Percentiles rank a stretch among this genome's conserved stretches.
phyloP scores from a whole-genome alignment of 2,329 filamentous ascomycete species.

The Trichoderma polysporum region DNA sequence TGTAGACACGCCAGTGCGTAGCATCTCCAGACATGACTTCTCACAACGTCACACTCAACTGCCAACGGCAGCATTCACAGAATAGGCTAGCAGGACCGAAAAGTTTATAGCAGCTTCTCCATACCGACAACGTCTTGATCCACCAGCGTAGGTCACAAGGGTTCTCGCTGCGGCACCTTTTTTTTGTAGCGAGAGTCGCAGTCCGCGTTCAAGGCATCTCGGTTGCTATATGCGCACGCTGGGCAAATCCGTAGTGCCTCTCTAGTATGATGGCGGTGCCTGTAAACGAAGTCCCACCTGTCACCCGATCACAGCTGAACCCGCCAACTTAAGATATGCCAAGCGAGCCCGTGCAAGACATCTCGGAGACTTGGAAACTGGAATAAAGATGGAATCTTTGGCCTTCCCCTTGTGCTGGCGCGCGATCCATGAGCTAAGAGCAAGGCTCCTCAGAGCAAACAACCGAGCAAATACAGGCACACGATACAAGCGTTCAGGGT shows the following conservation, averaged over 20 bases:
- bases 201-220: not conserved
- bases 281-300: not conserved
- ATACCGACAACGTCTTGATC: not conserved
- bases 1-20: not conserved
- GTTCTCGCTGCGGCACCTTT: not conserved
- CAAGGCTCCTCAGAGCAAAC: not conserved
- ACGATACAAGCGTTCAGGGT: not conserved
- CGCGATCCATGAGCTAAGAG: not conserved
- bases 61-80: not conserved
- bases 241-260: not conserved
- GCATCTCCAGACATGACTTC: not conserved
- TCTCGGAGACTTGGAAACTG: not conserved
- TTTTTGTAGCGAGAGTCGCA: not conserved
- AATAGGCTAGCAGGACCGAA: not conserved
- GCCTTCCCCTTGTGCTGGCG: not conserved
- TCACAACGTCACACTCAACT: not conserved
- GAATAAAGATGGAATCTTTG: not conserved
- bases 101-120: not conserved
- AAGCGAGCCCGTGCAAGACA: not conserved
- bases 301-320: not conserved
- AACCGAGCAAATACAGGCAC: not conserved
- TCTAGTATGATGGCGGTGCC: not conserved
- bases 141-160: not conserved
- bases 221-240: not conserved
- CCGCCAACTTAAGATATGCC: not conserved